Evolutionary conservation across 1,284 basidiomycete genomes (phyloP).

Genomic region (Ceratobasidium sp.): DNA sequence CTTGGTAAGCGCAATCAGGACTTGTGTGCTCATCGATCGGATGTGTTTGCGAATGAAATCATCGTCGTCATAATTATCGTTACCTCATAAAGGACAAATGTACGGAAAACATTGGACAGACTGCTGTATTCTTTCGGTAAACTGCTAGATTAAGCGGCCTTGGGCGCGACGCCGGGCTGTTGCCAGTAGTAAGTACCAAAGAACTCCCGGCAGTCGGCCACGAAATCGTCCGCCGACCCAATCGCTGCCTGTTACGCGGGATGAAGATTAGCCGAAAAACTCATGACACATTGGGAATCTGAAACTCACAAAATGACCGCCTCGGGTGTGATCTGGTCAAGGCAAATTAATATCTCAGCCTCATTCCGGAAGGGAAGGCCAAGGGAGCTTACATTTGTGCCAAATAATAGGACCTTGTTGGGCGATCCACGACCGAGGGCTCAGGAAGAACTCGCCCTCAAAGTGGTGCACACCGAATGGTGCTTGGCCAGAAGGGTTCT

Average conservation of each 20-base stretch:
- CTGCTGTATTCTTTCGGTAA: no score
- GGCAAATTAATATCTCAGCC: neutral
- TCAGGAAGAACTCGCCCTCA: conserved; percentile 23
- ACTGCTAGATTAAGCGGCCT: no score
- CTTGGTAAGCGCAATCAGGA: no score
- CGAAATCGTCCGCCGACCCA: conserved; percentile 7
- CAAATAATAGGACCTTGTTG: conserved; percentile 13
- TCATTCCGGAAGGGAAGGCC: neutral
- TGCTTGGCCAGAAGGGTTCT: conserved; percentile 2
- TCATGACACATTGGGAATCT: neutral
- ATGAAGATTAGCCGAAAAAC: neutral
- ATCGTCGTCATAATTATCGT: no score
- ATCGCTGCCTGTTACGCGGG: neutral
- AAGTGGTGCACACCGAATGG: conserved; percentile 15
- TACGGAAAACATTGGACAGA: no score
- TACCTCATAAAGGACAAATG: no score
- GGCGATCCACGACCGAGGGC: conserved; percentile 17
- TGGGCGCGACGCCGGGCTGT: no score
- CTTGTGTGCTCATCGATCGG: no score
- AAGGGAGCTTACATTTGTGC: conserved; percentile 13
- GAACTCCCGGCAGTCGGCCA: conserved; percentile 9
- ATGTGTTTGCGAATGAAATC: no score
- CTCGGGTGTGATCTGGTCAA: conserved; percentile 1
- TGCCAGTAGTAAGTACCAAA: conserved; percentile 11
- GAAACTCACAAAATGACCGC: conserved; percentile 24